Percentiles rank a stretch among this genome's conserved stretches.
These are phyloP conservation scores for Clarireedia hainanense DNA, from an alignment of 2,329 filamentous ascomycete species.

Conservation along the genomic window DNA sequence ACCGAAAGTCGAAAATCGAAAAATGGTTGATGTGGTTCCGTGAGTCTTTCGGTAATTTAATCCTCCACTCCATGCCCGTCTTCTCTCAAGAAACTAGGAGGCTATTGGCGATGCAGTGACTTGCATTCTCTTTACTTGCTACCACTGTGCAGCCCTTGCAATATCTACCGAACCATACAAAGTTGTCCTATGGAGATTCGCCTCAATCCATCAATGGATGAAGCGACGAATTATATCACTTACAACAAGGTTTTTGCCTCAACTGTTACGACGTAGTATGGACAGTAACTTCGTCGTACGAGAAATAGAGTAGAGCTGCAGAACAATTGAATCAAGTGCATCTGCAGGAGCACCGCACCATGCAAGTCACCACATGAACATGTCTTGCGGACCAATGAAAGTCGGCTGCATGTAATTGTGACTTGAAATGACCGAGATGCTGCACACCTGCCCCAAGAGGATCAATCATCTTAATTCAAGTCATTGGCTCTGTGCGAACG, in stretches of 20 bases:
- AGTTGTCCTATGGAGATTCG: background rate
- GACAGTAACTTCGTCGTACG: too few relatives aligned
- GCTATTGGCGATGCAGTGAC: too few relatives aligned
- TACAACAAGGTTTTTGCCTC: background rate
- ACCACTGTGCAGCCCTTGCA: background rate
- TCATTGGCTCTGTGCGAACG: background rate
- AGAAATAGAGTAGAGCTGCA: background rate
- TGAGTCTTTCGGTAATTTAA: too few relatives aligned
- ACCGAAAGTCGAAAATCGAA: too few relatives aligned
- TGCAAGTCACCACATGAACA: background rate
- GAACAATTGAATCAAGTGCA: background rate
- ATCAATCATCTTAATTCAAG: background rate
- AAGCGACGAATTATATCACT: background rate
- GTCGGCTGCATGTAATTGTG: background rate
- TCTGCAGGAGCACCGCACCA: background rate
- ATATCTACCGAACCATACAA: background rate
- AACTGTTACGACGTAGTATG: background rate
- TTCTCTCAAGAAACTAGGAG: too few relatives aligned
- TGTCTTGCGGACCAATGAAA: background rate
- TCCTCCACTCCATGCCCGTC: too few relatives aligned
- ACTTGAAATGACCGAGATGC: background rate
- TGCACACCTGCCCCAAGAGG: background rate
- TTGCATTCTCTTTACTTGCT: too few relatives aligned
- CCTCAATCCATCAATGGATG: background rate
- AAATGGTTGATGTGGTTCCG: too few relatives aligned